Base-by-base conservation (phyloP, 2,329 filamentous ascomycete species). In the Botrytis galanthina region DNA sequence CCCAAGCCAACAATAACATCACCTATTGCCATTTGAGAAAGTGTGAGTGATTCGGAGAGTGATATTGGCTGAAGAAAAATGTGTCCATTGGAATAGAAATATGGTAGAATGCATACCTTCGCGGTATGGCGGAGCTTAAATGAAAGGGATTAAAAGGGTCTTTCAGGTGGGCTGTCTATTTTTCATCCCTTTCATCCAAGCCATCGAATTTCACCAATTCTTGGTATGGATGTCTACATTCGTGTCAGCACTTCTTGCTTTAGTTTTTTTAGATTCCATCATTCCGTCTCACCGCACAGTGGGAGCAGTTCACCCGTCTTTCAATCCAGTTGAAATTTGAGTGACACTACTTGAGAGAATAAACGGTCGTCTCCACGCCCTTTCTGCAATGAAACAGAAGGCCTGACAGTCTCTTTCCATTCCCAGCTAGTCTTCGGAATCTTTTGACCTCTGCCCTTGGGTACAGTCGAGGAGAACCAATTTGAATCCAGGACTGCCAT, bases 381-480 rank as follows among this genome's bases (percentile, higher is more conserved):
- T n/a, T 4, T 67, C 10, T 4, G 10, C 0, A 1, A 67, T 1
- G 0, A 4, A 37, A 44, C 1, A 26, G 9, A 51, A 2, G n/a
- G 7, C 18, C 16, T 4, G 6, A 29, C 18, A n/a, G 5, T 39
- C 1, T 39, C 4, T 67, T 37, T 32, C 22, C 14, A 51, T 9
- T 6, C 22, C 14, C 22, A 46, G 32, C 14, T n/a, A 66, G 6
- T 48, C 12, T 10, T 66, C 22, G 9, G 8, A 37, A 8, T 1
- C 3, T 48, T 51, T 20, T 2, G 6, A 4, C 0, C 14, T 37
- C 29, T 18, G 14, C 12, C 4, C 3, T 20, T 8, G 32, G 0
- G 18, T 7, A 18, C 3, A 29, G n/a, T 18, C n/a, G 8, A 9
- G 6, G 3, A 51, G 0, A 6, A 1, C 14, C n/a, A 0, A 7